Evolutionary conservation across 495 filamentous ascomycete species (phyloP), one percentile per base, ranked within the genome.

Genomic region (Tuber indicum): DNA sequence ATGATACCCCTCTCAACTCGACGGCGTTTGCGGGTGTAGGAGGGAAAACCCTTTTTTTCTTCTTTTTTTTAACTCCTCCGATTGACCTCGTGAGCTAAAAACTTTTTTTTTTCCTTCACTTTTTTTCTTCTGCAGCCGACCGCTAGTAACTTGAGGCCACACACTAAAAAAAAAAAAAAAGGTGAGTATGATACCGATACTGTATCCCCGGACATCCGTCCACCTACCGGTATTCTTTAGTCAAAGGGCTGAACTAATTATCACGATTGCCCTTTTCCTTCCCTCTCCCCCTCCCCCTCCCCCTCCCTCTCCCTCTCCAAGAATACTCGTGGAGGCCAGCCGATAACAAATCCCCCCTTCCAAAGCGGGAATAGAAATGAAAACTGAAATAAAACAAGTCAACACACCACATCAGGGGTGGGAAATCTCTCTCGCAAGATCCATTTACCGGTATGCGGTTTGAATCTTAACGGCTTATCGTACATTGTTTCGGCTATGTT

Each of bases 401-500:
- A 16, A 66, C 26, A 19, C 58, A 66, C 58, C 26, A 36, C 26
- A 66, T 66, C 58, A 66, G 12, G 3, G 26, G 26, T 66, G 58
- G 26, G 58, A 66, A 66, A 66, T 66, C 26, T 66, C 58, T 32
- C 58, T 66, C 58, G 32, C 26, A 16, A 66, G 58, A 66, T 66
- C 58, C 58, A 66, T 36, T 36, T 66, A 36, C 58, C 58, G 26
- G 58, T 66, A 66, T 66, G 58, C 58, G 58, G 58, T 66, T 66
- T 66, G 58, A 66, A 66, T 66, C 58, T 66, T 66, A 66, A 66
- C 58, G 58, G 58, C 58, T 17, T 66, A 36, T 66, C 58, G 58
- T 66, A 66, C 58, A 32, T 16, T 66, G 26, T 66, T 66, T 66
- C 58, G 58, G 58, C 14, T 66, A 36, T 66, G 58, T 36, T 66